These are phyloP conservation scores for Alternaria incomplexa DNA, from an alignment of 2,329 filamentous ascomycete genomes.

Conservation along the genomic window DNA sequence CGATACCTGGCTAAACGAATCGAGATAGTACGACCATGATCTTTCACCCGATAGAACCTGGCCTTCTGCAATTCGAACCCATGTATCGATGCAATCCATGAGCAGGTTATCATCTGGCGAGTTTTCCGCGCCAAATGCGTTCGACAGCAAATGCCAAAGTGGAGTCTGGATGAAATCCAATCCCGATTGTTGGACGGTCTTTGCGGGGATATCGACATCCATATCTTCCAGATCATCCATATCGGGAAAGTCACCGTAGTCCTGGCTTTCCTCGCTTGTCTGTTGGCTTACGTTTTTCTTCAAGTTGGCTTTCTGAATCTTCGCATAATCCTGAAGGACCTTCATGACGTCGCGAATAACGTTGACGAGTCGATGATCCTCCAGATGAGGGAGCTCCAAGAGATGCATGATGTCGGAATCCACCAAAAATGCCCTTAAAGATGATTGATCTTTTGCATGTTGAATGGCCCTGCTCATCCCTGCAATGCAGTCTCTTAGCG, in stretches of 20 bases:
- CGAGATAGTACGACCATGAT: slow-evolving; percentile 64
- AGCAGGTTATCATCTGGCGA: slow-evolving; percentile 61
- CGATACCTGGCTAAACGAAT: slow-evolving; percentile 59
- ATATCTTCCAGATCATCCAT: slow-evolving; percentile 55
- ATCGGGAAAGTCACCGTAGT: slow-evolving; percentile 66
- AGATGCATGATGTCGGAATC: slow-evolving; percentile 54
- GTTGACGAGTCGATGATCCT: slow-evolving; percentile 51
- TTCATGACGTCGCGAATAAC: slow-evolving; percentile 58
- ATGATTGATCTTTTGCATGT: slow-evolving; percentile 48
- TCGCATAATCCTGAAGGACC: slow-evolving; percentile 53
- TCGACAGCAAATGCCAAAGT: slow-evolving; percentile 63
- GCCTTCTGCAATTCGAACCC: slow-evolving; percentile 57
- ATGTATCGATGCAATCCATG: slow-evolving; percentile 59
- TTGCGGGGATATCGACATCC: slow-evolving; percentile 15
- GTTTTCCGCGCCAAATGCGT: slow-evolving; percentile 65
- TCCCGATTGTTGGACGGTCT: slow-evolving; percentile 9
- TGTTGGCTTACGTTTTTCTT: slow-evolving; percentile 40
- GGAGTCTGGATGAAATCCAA: slow-evolving; percentile 55
- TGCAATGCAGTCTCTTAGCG: slow-evolving; percentile 59
- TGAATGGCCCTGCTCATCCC: slow-evolving; percentile 58
- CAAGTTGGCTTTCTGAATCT: slow-evolving; percentile 12
- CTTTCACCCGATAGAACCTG: slow-evolving; percentile 54
- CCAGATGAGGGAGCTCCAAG: slow-evolving; percentile 60
- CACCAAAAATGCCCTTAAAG: slow-evolving; percentile 52
- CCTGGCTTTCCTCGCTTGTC: slow-evolving; percentile 66